Evolutionary conservation across 306 rosid species (phyloP).

Genomic region (Lagenaria siceraria): DNA sequence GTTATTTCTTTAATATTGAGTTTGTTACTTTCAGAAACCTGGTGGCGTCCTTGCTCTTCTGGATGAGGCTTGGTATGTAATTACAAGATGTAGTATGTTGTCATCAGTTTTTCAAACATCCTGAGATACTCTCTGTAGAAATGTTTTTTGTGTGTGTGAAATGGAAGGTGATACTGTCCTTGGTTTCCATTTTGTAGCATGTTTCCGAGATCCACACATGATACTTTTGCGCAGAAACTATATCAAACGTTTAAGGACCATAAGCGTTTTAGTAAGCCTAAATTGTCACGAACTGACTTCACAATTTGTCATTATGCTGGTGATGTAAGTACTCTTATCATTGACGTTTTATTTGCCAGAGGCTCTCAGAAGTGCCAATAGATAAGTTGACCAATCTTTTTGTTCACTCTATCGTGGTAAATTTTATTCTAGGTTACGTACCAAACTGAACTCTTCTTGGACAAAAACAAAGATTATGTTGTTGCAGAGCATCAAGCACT

Average conservation of each 20-base stretch:
- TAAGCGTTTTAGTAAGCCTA: constrained; percentile 94
- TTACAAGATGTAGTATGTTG: background rate
- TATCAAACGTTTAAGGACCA: constrained; percentile 80
- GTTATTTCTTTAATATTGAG: constrained; percentile 22
- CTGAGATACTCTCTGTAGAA: background rate
- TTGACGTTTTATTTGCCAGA: background rate
- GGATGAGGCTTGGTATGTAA: constrained; percentile 92
- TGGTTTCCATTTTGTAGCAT: constrained; percentile 54
- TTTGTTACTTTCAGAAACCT: constrained; percentile 65
- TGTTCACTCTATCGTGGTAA: background rate
- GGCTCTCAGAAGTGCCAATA: background rate
- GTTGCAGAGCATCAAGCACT: constrained; percentile 88
- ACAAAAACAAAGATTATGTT: constrained; percentile 93
- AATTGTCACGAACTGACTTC: constrained; percentile 76
- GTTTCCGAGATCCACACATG: constrained; percentile 97
- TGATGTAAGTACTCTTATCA: constrained; percentile 46
- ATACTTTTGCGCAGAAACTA: constrained; percentile 79
- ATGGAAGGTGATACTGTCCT: constrained; percentile 19
- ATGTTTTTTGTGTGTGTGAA: background rate
- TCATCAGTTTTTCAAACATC: constrained; percentile 1
- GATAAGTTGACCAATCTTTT: background rate
- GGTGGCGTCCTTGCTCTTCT: constrained; percentile 93
- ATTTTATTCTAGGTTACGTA: constrained; percentile 66
- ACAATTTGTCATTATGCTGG: constrained; percentile 90
- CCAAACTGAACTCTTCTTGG: constrained; percentile 87